Percentiles rank a stretch among this genome's conserved stretches.
These are phyloP conservation scores for Cicer bijugum DNA, from an alignment of 306 rosid species.

Conservation along the genomic window DNA sequence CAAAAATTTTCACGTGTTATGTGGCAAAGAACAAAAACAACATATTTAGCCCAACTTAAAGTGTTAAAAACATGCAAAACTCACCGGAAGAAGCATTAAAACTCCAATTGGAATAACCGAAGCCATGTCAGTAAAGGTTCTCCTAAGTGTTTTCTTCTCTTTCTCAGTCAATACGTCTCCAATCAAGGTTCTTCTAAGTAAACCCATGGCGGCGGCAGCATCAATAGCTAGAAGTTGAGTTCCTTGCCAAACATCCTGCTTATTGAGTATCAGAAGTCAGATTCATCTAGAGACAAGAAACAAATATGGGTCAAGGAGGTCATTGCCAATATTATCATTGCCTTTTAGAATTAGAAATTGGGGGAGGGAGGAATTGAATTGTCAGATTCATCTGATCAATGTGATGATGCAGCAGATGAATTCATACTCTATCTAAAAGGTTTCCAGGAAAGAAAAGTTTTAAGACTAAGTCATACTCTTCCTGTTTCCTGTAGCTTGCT, in stretches of 20 bases:
- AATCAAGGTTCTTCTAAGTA: constrained; percentile 71
- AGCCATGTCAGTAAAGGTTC: constrained; percentile 93
- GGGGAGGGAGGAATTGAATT: background rate
- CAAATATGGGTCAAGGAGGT: background rate
- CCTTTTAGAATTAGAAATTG: constrained; percentile 13
- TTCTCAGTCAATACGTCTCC: constrained; percentile 90
- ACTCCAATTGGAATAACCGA: constrained; percentile 93
- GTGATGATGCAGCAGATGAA: constrained; percentile 22
- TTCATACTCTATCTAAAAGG: constrained; percentile 31
- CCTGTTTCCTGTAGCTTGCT: constrained; percentile 81
- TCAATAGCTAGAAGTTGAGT: constrained; percentile 93
- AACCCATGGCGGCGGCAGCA: constrained; percentile 75
- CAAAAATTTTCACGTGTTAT: background rate
- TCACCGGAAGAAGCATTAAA: constrained; percentile 97
- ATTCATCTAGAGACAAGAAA: constrained; percentile 28
- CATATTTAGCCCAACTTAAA: constrained; percentile 10
- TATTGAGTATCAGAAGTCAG: constrained; percentile 32
- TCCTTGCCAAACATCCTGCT: constrained; percentile 99
- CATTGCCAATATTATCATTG: constrained; percentile 21
- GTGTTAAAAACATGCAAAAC: constrained; percentile 41
- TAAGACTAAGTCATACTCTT: constrained; percentile 58
- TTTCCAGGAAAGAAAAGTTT: constrained; percentile 38
- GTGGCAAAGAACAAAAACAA: background rate
- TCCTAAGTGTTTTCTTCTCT: constrained; percentile 80
- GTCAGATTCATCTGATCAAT: constrained; percentile 34